Base-by-base conservation (phyloP, 805 yeast genomes). In the Yamadazyma takamatsuzukensis region DNA sequence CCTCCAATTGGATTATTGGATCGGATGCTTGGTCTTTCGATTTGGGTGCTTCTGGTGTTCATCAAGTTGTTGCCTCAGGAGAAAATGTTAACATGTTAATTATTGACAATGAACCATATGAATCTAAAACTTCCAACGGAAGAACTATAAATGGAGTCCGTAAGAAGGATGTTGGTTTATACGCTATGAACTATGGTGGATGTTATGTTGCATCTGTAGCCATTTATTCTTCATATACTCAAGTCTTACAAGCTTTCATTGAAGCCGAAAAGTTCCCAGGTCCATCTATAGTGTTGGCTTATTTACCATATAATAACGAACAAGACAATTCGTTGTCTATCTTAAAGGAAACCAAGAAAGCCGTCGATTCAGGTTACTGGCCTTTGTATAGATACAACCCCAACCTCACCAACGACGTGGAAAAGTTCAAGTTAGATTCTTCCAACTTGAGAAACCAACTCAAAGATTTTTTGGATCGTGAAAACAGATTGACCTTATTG, bases 11-110 rank as follows among this genome's bases (percentile, higher is more conserved):
- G 97, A 68, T 90, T 39, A 68, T 90, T 36, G 96, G 97, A 19
- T 87, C 96, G 13, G 97, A 90, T 56, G 78, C 93, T 19, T 90
- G 97, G 97, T 75, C 96, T 14, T 88, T 81, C 54, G 97, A 90
- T 62, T 66, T 86, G 47, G 97, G 97, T 26, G 69, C 83, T 41
- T 83, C 96, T 5, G 96, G 97, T 54, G 80, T 90, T 32, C 97
- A 90, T 56, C 81, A 82, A 47, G 80, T 87, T 4, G 65, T 90
- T 27, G 62, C 88, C 17, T 78, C 89, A 0, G 80, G 80, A 28
- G 72, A 78, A 54, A 84, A 87, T 53, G 63, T 90, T 46, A 90
- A 90, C 56, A 73, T 90, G 74, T 73, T 90, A 51, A 70, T 90
- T 38, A 80, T 90, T 49, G 97, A 90, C 55, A 82, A 89, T 11